Percentiles rank a stretch among this genome's conserved stretches.
Evolutionary conservation across 176 grass and related monocot species (phyloP).

Genomic region (Tuctoria greenei): DNA sequence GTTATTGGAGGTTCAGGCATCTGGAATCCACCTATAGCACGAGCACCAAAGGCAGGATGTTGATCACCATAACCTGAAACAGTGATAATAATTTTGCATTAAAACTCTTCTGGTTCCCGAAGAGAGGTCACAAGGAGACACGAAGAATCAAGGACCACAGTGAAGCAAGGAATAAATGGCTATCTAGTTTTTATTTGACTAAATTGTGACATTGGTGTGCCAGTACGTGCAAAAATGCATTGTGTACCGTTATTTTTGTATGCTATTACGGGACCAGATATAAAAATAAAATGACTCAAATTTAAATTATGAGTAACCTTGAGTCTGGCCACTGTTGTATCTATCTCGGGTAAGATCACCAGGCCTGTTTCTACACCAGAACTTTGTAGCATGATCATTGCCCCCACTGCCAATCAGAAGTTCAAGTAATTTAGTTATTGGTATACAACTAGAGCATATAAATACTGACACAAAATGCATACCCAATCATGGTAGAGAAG

Average conservation of each 20-base stretch:
- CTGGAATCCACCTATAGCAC: slow-evolving; percentile 62
- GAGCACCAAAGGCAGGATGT: slow-evolving; percentile 54
- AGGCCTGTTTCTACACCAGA: slow-evolving; percentile 98
- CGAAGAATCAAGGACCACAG: not conserved
- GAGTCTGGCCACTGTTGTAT: slow-evolving; percentile 67
- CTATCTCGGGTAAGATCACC: slow-evolving; percentile 90
- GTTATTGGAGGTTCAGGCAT: slow-evolving; percentile 61
- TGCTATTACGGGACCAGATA: not conserved
- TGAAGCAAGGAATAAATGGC: not conserved
- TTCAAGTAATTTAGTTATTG: not conserved
- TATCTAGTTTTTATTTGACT: slow-evolving; percentile 17
- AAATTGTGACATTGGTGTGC: slow-evolving; percentile 5
- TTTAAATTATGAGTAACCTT: slow-evolving; percentile 48
- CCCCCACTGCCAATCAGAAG: slow-evolving; percentile 61
- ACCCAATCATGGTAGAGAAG: not conserved
- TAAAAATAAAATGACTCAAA: slow-evolving; percentile 23
- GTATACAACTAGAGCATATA: not conserved
- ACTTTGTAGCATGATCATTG: slow-evolving; percentile 94
- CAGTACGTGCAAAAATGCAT: not conserved
- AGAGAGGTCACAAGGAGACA: slow-evolving; percentile 2
- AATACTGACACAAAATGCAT: not conserved
- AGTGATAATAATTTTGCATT: slow-evolving; percentile 11
- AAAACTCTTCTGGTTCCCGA: not conserved
- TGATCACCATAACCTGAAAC: slow-evolving; percentile 90
- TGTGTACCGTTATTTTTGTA: not conserved